phyloP scores from a whole-genome alignment of 164 flowering plant genomes.

The Aristolochia contorta region DNA sequence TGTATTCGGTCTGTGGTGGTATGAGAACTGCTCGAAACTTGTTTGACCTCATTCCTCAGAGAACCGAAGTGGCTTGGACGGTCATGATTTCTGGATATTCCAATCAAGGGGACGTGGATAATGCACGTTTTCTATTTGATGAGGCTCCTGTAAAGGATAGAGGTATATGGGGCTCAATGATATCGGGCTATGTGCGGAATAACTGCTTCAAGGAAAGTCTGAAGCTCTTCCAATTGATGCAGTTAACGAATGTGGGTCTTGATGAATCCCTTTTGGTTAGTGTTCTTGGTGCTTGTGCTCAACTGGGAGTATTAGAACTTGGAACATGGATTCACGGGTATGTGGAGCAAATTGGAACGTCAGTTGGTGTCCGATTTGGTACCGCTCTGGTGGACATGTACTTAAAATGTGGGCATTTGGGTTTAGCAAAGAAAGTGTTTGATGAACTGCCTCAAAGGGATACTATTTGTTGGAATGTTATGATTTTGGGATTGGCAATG shows the following conservation, averaged over 20 bases:
- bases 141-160: conserved; percentile 45
- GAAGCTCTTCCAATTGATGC: conserved; percentile 46
- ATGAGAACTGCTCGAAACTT: conserved; percentile 26
- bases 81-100: conserved; percentile 51
- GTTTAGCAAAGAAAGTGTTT: conserved; percentile 34
- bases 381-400: conserved; percentile 60
- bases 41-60: conserved; percentile 37
- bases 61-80: conserved; percentile 44
- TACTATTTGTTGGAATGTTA: conserved; percentile 45
- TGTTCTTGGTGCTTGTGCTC: conserved; percentile 56
- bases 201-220: conserved; percentile 54
- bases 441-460: conserved; percentile 31
- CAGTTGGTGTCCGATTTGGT: conserved; percentile 24
- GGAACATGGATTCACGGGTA: conserved; percentile 52
- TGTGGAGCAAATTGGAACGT: conserved; percentile 11
- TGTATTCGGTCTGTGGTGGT: conserved; percentile 30
- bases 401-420: conserved; percentile 45
- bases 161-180: conserved; percentile 61
- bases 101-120: conserved; percentile 39
- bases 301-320: conserved; percentile 48
- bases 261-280: conserved; percentile 51
- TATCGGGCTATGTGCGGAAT: conserved; percentile 58
- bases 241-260: conserved; percentile 26
- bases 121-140: conserved; percentile 44
- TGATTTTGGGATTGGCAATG: conserved; percentile 53